Evolutionary conservation across 2,329 filamentous ascomycete species (phyloP).

Genomic region (Seiridium unicorne): DNA sequence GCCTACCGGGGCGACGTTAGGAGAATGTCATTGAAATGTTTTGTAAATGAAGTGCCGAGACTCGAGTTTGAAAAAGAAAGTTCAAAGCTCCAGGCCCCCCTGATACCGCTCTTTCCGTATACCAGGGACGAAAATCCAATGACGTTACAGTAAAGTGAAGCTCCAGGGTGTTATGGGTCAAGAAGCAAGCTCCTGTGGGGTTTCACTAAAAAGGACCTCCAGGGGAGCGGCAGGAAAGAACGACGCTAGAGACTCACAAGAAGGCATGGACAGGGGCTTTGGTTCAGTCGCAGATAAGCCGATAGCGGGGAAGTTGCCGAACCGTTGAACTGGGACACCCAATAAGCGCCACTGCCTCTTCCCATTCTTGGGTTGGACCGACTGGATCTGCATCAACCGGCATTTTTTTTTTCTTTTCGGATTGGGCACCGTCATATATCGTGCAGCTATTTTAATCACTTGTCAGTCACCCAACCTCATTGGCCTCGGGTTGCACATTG

Average conservation of each 20-base stretch:
- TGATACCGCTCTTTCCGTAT: background rate
- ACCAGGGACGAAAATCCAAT: background rate
- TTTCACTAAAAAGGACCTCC: background rate
- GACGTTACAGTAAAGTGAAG: background rate
- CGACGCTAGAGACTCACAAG: background rate
- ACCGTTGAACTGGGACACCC: slow-evolving; percentile 9
- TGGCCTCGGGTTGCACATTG: no score
- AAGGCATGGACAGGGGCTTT: background rate
- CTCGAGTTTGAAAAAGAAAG: no score
- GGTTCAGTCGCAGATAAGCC: background rate
- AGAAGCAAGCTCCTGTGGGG: background rate
- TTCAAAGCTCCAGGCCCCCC: no score
- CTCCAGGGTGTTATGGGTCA: background rate
- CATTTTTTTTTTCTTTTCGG: background rate
- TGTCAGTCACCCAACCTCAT: no score
- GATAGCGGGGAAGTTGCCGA: slow-evolving; percentile 23
- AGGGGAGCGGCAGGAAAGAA: background rate
- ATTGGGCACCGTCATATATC: background rate
- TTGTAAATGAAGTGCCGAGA: background rate
- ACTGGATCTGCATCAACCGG: background rate
- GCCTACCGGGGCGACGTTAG: background rate
- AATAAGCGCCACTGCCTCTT: background rate
- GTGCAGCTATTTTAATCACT: no score
- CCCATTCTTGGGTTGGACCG: background rate
- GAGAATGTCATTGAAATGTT: background rate